These are phyloP conservation scores for Hypocreales sp. DNA, from an alignment of 2,329 filamentous ascomycete genomes.

Conservation along the genomic window DNA sequence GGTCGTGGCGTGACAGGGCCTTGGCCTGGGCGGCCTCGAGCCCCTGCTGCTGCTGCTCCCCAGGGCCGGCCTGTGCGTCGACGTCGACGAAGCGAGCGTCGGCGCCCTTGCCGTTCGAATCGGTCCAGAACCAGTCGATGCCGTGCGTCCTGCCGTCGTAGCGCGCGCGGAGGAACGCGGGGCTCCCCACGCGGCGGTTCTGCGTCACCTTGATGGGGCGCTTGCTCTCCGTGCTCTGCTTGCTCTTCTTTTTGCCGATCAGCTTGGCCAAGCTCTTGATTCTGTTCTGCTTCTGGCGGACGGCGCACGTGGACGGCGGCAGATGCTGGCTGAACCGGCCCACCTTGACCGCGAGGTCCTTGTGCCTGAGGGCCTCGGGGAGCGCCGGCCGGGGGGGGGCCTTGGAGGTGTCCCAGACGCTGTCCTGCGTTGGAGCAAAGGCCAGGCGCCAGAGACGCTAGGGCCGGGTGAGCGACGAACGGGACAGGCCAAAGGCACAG, in stretches of 20 bases:
- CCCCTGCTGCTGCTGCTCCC: neutral
- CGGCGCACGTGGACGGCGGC: neutral
- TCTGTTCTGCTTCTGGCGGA: no score
- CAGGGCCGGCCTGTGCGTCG: neutral
- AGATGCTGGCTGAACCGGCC: constrained; percentile 1
- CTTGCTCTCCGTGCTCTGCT: neutral
- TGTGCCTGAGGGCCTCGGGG: neutral
- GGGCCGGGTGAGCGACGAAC: no score
- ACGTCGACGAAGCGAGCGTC: neutral
- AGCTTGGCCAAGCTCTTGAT: neutral
- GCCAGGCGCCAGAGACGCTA: no score
- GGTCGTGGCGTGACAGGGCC: neutral
- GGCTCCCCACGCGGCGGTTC: neutral
- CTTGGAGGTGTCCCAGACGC: no score
- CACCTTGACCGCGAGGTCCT: neutral
- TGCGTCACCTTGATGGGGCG: neutral
- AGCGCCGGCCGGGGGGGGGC: neutral
- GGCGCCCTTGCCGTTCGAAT: constrained; percentile 1
- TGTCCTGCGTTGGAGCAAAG: no score
- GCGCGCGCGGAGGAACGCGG: constrained; percentile 1
- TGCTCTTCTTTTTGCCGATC: neutral
- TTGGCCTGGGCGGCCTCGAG: neutral
- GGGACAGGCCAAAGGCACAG: no score
- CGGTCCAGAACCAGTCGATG: constrained; percentile 3
- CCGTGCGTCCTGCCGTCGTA: neutral